A percentile compares a stretch with the other conserved stretches of the same genome.
Evolutionary conservation across 805 yeast species (phyloP).

Genomic region (Candida hungchunana): DNA sequence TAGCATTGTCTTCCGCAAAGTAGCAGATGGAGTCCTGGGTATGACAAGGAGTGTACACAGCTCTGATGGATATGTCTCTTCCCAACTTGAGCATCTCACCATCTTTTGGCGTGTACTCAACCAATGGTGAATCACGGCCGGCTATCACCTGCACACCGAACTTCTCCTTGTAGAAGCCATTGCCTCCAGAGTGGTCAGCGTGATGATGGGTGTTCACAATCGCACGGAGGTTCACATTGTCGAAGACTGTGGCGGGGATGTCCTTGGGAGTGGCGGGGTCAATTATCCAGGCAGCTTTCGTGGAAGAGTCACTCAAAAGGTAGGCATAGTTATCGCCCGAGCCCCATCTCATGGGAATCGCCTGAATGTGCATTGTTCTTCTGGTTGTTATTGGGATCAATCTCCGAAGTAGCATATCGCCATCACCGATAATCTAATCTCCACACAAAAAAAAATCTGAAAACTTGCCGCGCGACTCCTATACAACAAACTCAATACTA

Average conservation of each 20-base stretch:
- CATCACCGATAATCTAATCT: too few relatives aligned
- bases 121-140: constrained; percentile 76
- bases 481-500: constrained; percentile 1
- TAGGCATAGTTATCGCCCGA: constrained; percentile 89
- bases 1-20: constrained; percentile 55
- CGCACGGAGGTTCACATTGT: constrained; percentile 51
- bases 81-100: constrained; percentile 62
- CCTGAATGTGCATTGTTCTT: constrained; percentile 72
- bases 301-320: constrained; percentile 59
- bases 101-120: constrained; percentile 66
- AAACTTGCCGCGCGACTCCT: too few relatives aligned
- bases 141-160: constrained; percentile 63
- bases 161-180: constrained; percentile 34
- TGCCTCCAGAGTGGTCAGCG: constrained; percentile 92
- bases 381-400: background rate
- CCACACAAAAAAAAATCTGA: background rate
- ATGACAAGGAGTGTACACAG: constrained; percentile 96
- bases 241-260: constrained; percentile 39
- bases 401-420: background rate
- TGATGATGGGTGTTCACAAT: constrained; percentile 97
- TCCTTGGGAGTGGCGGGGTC: constrained; percentile 92
- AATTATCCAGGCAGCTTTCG: constrained; percentile 73
- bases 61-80: constrained; percentile 56
- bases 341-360: constrained; percentile 94
- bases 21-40: constrained; percentile 96